Evolutionary conservation across 2,329 filamentous ascomycete species (phyloP).

Genomic region (Arthrobotrys sinensis): DNA sequence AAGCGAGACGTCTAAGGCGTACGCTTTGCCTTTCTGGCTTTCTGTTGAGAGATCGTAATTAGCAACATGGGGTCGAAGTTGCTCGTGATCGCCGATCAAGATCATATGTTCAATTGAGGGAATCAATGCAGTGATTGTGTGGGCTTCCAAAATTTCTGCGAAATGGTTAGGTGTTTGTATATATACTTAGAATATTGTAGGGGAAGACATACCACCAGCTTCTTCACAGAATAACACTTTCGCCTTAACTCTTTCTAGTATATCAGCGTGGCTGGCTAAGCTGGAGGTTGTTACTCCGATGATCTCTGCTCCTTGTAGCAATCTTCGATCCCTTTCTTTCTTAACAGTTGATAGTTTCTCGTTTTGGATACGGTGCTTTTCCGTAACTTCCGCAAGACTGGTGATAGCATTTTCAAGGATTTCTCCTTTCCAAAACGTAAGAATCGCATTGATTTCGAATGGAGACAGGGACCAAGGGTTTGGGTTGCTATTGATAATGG

Average conservation of each 20-base stretch:
- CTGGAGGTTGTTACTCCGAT: constrained; percentile 76
- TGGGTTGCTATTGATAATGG: background rate
- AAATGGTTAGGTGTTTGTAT: background rate
- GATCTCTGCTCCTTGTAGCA: constrained; percentile 66
- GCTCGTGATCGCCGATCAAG: constrained; percentile 77
- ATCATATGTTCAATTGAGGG: constrained; percentile 76
- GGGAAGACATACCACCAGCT: constrained; percentile 69
- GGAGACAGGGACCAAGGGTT: constrained; percentile 39
- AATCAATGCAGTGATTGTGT: constrained; percentile 74
- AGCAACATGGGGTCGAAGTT: constrained; percentile 75
- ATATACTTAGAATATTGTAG: background rate
- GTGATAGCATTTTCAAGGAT: constrained; percentile 36
- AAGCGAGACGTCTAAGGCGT: constrained; percentile 74
- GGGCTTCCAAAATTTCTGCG: constrained; percentile 76
- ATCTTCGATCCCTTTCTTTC: constrained; percentile 43
- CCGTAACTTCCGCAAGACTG: constrained; percentile 22
- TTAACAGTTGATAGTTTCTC: constrained; percentile 43
- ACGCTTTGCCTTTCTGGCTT: constrained; percentile 70
- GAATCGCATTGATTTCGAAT: constrained; percentile 23
- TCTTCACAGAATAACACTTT: constrained; percentile 79
- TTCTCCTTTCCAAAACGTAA: constrained; percentile 38
- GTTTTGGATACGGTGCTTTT: constrained; percentile 18
- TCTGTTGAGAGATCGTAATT: constrained; percentile 73
- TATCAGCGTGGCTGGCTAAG: constrained; percentile 71
- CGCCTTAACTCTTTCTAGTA: constrained; percentile 70